Conservation (phyloP, 257 asterid genomes). For the Solanum medicagineum region DNA sequence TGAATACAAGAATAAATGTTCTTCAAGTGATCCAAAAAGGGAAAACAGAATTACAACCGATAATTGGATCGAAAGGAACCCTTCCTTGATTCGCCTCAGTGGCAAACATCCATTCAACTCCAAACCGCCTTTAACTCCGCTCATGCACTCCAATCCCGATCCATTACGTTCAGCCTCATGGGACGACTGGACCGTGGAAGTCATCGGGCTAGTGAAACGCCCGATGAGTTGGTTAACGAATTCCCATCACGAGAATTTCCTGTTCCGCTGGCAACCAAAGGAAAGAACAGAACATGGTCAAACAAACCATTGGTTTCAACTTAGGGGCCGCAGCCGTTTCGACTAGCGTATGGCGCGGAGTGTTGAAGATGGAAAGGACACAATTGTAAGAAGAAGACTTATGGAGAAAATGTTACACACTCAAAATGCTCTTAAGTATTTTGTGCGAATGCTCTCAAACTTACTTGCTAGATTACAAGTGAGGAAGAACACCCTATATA, state of each 20-base stretch:
- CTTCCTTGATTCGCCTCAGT: constrained; percentile 72
- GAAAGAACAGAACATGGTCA: constrained; percentile 87
- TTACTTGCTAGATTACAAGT: no score
- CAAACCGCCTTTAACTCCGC: constrained; percentile 62
- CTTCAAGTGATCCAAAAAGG: constrained; percentile 21
- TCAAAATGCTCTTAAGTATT: no score
- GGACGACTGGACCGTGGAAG: constrained; percentile 71
- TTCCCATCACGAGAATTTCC: constrained; percentile 52
- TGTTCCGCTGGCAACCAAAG: constrained; percentile 86
- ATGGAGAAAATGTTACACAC: no score
- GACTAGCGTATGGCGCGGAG: constrained; percentile 86
- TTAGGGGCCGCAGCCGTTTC: constrained; percentile 87
- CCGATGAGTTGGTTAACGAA: constrained; percentile 47
- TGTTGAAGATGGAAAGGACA: no score
- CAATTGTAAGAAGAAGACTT: no score
- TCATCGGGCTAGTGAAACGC: constrained; percentile 54
- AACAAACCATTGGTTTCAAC: constrained; percentile 75
- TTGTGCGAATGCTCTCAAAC: no score
- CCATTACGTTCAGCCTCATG: constrained; percentile 76
- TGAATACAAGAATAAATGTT: constrained; percentile 13
- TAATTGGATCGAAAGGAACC: constrained; percentile 72
- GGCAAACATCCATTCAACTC: constrained; percentile 97
- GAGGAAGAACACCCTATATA: no score
- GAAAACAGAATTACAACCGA: constrained; percentile 64
- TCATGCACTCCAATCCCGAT: constrained; percentile 90